Evolutionary conservation across 23 red algal genomes (phyloP), one percentile per base, ranked within the genome.

Genomic region (Gracilaria vermiculophylla): DNA sequence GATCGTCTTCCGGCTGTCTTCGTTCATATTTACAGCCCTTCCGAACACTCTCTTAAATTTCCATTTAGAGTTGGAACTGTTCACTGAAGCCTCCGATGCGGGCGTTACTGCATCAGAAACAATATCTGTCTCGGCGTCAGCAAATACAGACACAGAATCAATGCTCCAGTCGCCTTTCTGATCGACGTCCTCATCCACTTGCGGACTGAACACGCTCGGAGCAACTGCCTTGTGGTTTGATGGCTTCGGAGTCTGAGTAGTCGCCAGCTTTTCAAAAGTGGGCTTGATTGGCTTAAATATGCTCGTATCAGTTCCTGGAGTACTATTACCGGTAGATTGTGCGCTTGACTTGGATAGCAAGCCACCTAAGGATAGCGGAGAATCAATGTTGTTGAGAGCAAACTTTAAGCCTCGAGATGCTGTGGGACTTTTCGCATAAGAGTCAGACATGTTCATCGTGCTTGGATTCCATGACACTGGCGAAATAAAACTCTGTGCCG

Each of bases 251-350:
- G 41, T 85, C 62, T 69, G 60, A 2, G 23, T 31, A 11, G 37
- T 85, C 13, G 37, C 69, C 24, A 88, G 67, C 23, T 65, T 39
- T 15, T 66, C 72, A 88, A 88, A 88, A 51, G 19, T 28, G 8
- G 84, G 42, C 69, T 88, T 88, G 40, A 88, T 78, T 57, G 84
- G 84, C 53, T 77, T 88, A 62, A 88, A 88, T 8, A 88, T 88
- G 33, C 28, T 53, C 2, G 17, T 47, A 29, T 73, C 67, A 35
- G 58, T 64, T 35, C 58, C 16, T 35, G 58, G 58, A 11, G 58
- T 14, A 64, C 17, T 64, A 2, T 6, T 1, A 36, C 1, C 29
- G 4, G 16, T 9, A 1, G 29, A 34, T 64, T 28, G 7, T 64
- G 12, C 15, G 27, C 16, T 64, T 64, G 58, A 25, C 58, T 64